Evolutionary conservation across 2,329 filamentous ascomycete genomes (phyloP).

Genomic region (Pseudocercospora vitis): DNA sequence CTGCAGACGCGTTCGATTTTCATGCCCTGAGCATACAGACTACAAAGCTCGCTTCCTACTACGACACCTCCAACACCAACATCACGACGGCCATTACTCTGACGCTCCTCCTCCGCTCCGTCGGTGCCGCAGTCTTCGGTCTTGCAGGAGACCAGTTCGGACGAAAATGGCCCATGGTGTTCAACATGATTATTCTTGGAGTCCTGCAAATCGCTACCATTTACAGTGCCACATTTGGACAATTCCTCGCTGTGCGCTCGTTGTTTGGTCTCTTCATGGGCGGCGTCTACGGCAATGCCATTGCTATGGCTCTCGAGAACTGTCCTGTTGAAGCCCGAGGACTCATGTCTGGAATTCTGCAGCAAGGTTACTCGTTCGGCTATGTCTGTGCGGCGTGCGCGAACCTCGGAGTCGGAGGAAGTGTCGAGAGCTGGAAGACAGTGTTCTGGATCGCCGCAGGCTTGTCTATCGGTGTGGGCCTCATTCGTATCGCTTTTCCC

Average conservation of each 20-base stretch:
- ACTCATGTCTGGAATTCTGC: slow-evolving; percentile 77
- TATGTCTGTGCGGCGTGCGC: slow-evolving; percentile 76
- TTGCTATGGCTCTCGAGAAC: slow-evolving; percentile 67
- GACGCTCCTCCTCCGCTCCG: slow-evolving; percentile 70
- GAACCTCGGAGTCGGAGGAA: slow-evolving; percentile 70
- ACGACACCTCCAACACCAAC: slow-evolving; percentile 61
- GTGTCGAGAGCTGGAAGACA: slow-evolving; percentile 67
- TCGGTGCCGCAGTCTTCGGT: slow-evolving; percentile 75
- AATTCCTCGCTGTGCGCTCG: slow-evolving; percentile 63
- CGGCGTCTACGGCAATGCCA: slow-evolving; percentile 61
- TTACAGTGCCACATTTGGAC: slow-evolving; percentile 68
- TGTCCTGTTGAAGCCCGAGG: slow-evolving; percentile 68
- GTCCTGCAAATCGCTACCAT: slow-evolving; percentile 75
- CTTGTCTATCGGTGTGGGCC: slow-evolving; percentile 66
- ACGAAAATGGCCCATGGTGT: slow-evolving; percentile 41
- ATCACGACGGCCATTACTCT: slow-evolving; percentile 75
- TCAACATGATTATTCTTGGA: slow-evolving; percentile 73
- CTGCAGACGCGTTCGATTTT: slow-evolving; percentile 80
- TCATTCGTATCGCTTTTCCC: slow-evolving; percentile 67
- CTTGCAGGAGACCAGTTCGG: slow-evolving; percentile 76
- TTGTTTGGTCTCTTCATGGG: slow-evolving; percentile 66
- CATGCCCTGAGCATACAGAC: slow-evolving; percentile 79
- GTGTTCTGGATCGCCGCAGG: slow-evolving; percentile 64
- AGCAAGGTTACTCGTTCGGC: slow-evolving; percentile 68
- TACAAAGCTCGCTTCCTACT: slow-evolving; percentile 64